phyloP scores from a whole-genome alignment of 768 basidiomycete genomes.

The Suillus tomentosus region DNA sequence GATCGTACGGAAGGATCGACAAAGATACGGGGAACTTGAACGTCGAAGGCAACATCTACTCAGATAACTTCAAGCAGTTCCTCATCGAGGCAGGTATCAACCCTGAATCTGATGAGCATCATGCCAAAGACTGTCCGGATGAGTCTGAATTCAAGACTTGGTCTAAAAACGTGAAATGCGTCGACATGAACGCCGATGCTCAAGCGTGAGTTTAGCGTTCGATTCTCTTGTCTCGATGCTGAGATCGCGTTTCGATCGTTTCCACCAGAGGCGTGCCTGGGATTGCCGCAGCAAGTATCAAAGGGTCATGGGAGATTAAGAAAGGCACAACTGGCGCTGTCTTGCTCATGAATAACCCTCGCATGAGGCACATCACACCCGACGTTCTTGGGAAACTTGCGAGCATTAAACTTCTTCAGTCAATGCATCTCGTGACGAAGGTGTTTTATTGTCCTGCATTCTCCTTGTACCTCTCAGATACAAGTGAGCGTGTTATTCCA shows the following conservation, averaged over 20 bases:
- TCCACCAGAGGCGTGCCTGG: conserved; percentile 11
- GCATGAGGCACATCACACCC: conserved; percentile 2
- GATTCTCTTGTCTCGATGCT: not conserved
- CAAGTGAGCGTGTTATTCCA: not conserved
- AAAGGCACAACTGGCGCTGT: conserved; percentile 22
- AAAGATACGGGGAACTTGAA: conserved; percentile 23
- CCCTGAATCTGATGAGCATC: conserved; percentile 12
- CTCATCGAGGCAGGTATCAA: not conserved
- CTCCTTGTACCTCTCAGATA: conserved; percentile 19
- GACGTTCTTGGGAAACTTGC: conserved; percentile 19
- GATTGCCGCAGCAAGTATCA: conserved; percentile 25
- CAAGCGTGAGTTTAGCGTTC: conserved; percentile 13
- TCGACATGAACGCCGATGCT: conserved; percentile 13
- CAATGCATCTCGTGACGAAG: conserved; percentile 26
- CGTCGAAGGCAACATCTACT: conserved; percentile 22
- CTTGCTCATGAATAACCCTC: conserved; percentile 25
- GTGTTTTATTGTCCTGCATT: conserved; percentile 24
- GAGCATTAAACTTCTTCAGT: conserved; percentile 14
- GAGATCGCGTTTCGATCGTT: not conserved
- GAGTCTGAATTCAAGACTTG: conserved; percentile 18
- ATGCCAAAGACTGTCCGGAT: conserved; percentile 8
- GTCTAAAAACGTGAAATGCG: conserved; percentile 14
- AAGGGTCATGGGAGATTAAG: conserved; percentile 27
- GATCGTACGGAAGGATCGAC: conserved; percentile 30
- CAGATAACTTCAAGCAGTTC: not conserved